phyloP scores from a whole-genome alignment of 2,329 filamentous ascomycete genomes.

The Cladophialophora yegresii region DNA sequence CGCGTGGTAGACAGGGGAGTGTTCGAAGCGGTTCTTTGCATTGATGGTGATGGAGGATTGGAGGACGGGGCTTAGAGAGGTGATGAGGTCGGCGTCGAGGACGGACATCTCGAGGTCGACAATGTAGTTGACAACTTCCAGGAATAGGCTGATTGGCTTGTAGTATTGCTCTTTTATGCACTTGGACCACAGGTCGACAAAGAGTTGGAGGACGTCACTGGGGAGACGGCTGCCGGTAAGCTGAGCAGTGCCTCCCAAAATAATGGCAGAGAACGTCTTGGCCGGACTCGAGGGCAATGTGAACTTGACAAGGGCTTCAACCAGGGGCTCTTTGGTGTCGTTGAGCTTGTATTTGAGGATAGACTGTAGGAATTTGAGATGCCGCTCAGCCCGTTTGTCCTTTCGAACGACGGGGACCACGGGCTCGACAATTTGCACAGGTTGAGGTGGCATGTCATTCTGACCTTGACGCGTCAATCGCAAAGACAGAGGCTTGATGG shows the following conservation, averaged over 20 bases:
- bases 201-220: constrained; percentile 52
- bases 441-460: constrained; percentile 29
- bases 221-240: constrained; percentile 50
- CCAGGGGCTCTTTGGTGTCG: constrained; percentile 51
- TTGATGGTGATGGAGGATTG: constrained; percentile 57
- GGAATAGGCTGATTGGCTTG: constrained; percentile 46
- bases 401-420: constrained; percentile 23
- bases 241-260: constrained; percentile 55
- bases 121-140: constrained; percentile 46
- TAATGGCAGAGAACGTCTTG: constrained; percentile 54
- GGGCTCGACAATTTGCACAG: constrained; percentile 32
- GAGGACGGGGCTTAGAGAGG: constrained; percentile 45
- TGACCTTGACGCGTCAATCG: constrained; percentile 32
- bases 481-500: constrained; percentile 48
- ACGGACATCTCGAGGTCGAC: constrained; percentile 44
- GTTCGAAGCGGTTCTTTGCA: constrained; percentile 53
- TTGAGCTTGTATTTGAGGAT: constrained; percentile 59
- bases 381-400: constrained; percentile 36
- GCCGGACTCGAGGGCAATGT: constrained; percentile 56
- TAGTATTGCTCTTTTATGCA: constrained; percentile 58
- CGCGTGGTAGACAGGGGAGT: constrained; percentile 47
- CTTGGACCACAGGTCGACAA: constrained; percentile 58
- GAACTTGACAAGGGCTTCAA: constrained; percentile 57
- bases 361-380: constrained; percentile 52
- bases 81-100: constrained; percentile 44